Evolutionary conservation across 768 basidiomycete species (phyloP).

Genomic region (Tricholoma flavovirens): DNA sequence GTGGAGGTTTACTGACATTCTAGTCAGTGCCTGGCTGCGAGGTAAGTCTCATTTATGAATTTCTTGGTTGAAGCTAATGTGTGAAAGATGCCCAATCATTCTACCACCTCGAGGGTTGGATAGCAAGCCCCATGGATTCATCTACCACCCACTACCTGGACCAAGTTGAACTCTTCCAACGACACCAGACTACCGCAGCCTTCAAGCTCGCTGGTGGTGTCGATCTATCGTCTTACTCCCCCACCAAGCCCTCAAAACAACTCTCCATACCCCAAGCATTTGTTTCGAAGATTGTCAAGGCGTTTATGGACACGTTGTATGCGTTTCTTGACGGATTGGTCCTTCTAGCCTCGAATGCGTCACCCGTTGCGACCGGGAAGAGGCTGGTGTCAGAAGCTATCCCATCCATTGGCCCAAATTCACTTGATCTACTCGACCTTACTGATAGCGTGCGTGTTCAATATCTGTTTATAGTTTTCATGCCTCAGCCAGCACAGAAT

Average conservation of each 20-base stretch:
- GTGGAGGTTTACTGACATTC: constrained; percentile 85
- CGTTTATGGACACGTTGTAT: constrained; percentile 83
- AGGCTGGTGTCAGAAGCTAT: constrained; percentile 27
- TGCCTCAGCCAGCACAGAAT: constrained; percentile 47
- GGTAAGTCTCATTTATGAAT: constrained; percentile 41
- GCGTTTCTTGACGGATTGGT: constrained; percentile 84
- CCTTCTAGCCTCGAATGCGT: constrained; percentile 69
- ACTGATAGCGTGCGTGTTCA: constrained; percentile 48
- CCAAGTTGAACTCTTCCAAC: constrained; percentile 78
- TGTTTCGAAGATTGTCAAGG: constrained; percentile 67
- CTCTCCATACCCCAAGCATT: constrained; percentile 59
- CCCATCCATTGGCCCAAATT: constrained; percentile 36
- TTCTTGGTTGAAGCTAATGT: not conserved
- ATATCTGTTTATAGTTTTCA: constrained; percentile 2
- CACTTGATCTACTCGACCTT: constrained; percentile 54
- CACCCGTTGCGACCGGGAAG: constrained; percentile 39
- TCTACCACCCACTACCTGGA: constrained; percentile 69
- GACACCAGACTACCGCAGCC: constrained; percentile 66
- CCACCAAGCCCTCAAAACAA: constrained; percentile 52
- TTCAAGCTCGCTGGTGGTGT: constrained; percentile 79
- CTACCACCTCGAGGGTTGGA: constrained; percentile 86
- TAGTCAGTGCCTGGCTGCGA: constrained; percentile 74
- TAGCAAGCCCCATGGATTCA: constrained; percentile 51
- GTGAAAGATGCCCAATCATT: constrained; percentile 73
- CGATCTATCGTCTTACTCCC: constrained; percentile 46